These are phyloP conservation scores for Chrysanthemum makinoi DNA, from an alignment of 129 eudicot species.

Conservation along the genomic window DNA sequence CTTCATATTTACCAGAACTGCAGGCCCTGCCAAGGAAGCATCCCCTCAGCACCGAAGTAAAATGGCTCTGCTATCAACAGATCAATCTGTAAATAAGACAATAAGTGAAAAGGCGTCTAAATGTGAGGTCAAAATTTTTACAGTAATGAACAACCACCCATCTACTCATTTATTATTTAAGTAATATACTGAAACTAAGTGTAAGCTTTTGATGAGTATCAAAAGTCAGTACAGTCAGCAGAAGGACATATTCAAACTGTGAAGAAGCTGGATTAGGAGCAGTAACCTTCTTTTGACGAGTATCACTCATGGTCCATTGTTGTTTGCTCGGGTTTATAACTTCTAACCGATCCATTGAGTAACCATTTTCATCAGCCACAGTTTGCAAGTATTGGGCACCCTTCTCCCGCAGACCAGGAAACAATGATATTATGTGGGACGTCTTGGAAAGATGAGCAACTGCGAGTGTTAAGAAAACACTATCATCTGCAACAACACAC, in stretches of 20 bases:
- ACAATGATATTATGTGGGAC: slow-evolving; percentile 56
- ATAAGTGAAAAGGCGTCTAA: background rate
- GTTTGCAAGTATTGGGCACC: slow-evolving; percentile 62
- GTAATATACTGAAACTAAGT: background rate
- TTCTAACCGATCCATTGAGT: slow-evolving; percentile 49
- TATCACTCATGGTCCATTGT: slow-evolving; percentile 43
- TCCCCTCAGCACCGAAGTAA: slow-evolving; percentile 65
- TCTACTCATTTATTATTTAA: background rate
- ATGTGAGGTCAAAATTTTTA: background rate
- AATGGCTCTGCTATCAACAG: slow-evolving; percentile 81
- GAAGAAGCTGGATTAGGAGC: background rate
- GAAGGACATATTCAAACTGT: slow-evolving; percentile 7
- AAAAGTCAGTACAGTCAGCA: background rate
- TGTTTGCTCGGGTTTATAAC: slow-evolving; percentile 40
- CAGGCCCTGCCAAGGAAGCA: slow-evolving; percentile 92
- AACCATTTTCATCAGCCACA: slow-evolving; percentile 65
- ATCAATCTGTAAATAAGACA: slow-evolving; percentile 53
- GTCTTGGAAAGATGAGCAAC: slow-evolving; percentile 56
- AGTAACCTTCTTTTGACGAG: slow-evolving; percentile 53
- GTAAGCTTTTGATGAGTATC: background rate
- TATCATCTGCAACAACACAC: slow-evolving; percentile 78
- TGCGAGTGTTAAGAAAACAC: slow-evolving; percentile 66
- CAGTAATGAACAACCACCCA: background rate
- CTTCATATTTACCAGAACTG: slow-evolving; percentile 70
- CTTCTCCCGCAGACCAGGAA: slow-evolving; percentile 71